phyloP scores from a whole-genome alignment of 2,329 filamentous ascomycete species.

The Aspergillus caelatus region DNA sequence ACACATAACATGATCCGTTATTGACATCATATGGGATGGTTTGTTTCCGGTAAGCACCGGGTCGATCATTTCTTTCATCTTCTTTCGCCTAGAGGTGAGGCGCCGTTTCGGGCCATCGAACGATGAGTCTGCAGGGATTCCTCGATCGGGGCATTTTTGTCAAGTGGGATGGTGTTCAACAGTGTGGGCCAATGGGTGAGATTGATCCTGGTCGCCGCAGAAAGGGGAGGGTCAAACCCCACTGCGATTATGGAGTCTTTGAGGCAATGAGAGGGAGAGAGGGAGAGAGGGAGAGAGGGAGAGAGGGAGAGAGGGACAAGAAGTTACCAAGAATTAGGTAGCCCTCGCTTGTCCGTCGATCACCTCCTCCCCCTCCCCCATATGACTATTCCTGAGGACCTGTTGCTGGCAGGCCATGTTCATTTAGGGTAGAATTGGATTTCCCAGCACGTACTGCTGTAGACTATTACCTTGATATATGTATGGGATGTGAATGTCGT shows the following conservation, averaged over 20 bases:
- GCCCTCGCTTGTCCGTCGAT: neutral
- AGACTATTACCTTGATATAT: too few species aligned
- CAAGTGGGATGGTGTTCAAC: conserved; percentile 1
- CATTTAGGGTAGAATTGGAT: neutral
- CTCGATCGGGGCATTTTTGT: conserved; percentile 1
- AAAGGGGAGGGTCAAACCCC: neutral
- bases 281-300: neutral
- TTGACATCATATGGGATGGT: neutral
- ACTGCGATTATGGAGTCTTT: neutral
- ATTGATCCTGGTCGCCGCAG: neutral
- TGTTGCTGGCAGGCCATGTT: neutral
- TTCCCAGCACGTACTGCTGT: neutral
- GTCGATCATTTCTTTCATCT: neutral
- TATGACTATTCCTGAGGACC: neutral
- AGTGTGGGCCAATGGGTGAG: neutral
- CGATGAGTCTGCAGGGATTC: conserved; percentile 5
- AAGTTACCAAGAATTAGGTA: neutral
- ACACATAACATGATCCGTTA: neutral
- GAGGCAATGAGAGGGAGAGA: neutral
- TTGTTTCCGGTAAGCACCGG: neutral
- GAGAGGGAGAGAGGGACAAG: neutral
- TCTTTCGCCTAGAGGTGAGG: neutral
- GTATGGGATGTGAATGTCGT: neutral
- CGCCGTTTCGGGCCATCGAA: conserved; percentile 3
- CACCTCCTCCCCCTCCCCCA: neutral